phyloP scores from a whole-genome alignment of 2,329 filamentous ascomycete species.

The Podosphaera fusca region DNA sequence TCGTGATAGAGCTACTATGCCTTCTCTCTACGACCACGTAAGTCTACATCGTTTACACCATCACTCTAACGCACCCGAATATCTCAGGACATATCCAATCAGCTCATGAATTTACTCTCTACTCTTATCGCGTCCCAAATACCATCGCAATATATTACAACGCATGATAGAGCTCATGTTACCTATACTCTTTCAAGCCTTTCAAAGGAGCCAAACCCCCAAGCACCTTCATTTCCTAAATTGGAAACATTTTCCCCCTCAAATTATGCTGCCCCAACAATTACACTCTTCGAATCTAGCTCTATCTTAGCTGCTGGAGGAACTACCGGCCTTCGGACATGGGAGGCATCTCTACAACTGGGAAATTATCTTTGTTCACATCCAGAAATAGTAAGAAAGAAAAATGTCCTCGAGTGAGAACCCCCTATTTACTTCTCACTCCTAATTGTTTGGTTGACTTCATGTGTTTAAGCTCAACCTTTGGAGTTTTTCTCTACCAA shows the following conservation, averaged over 20 bases:
- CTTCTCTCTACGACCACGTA: background rate
- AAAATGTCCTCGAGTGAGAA: conserved; percentile 34
- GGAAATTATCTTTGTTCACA: conserved; percentile 37
- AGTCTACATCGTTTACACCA: background rate
- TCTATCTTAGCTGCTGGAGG: conserved; percentile 45
- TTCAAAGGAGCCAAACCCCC: background rate
- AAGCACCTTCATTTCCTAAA: background rate
- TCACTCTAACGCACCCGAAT: background rate
- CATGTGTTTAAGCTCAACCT: background rate
- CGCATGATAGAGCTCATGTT: conserved; percentile 51
- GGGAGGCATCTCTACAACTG: conserved; percentile 58
- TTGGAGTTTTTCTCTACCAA: background rate
- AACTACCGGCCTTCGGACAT: conserved; percentile 57
- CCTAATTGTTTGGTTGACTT: background rate
- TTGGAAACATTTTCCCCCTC: background rate
- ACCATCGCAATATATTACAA: conserved; percentile 38
- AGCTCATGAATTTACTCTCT: conserved; percentile 48
- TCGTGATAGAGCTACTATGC: background rate
- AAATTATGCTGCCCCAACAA: conserved; percentile 11
- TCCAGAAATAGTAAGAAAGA: conserved; percentile 21
- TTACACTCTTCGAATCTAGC: conserved; percentile 47
- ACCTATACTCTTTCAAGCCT: conserved; percentile 31
- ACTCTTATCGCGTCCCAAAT: conserved; percentile 38
- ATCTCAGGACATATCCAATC: conserved; percentile 57
- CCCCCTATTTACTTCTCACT: background rate